Evolutionary conservation across 345 rosid genomes (phyloP), one percentile per base, ranked within the genome.

Genomic region (Raphanus raphanistrum): DNA sequence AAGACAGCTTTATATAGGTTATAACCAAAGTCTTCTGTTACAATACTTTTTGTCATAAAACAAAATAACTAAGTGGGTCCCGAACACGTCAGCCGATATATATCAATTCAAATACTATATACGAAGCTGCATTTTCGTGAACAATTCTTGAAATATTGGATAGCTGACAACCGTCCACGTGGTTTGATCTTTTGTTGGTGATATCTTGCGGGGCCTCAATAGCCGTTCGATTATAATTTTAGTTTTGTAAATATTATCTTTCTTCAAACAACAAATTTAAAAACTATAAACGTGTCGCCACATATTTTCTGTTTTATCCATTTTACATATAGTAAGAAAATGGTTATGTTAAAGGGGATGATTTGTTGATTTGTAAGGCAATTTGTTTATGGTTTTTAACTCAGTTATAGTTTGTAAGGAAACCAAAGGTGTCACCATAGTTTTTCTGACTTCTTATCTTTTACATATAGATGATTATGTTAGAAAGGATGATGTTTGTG

Each of bases 1-100:
- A 66, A 66, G 68, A 72, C 61, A 66, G 72, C 69, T 72, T 66
- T 78, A 72, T 72, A 78, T 78, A 78, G 76, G 81, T 71, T 28
- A 8, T 7, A 57, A 64, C 80, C 16, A 63, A 76, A 76, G 17
- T 68, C 36, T 2, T 76, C 55, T 50, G 38, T 67, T 55, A 55
- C 60, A 1, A 16, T 31, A 31, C 45, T 52, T 69, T 52, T 33
- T 17, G 29, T 31, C 62, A 21, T 21, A 21, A 57, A 57, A 62
- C 28, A 38, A 21, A 63, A 63, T 10, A 31, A 52, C 59, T 52
- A 52, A 31, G 33, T 26, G 66, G 58, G 0, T 4, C 66, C 15
- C 7, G n/a, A 28, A 70, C 82, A 79, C 82, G 82, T 79, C 74
- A 79, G 74, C 58, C 43, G 21, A 68, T 72, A 38, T 58, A 8